A percentile compares a stretch with the other conserved stretches of the same genome.
Evolutionary conservation across 2,329 filamentous ascomycete genomes (phyloP).

Genomic region (Thelonectria discophora): DNA sequence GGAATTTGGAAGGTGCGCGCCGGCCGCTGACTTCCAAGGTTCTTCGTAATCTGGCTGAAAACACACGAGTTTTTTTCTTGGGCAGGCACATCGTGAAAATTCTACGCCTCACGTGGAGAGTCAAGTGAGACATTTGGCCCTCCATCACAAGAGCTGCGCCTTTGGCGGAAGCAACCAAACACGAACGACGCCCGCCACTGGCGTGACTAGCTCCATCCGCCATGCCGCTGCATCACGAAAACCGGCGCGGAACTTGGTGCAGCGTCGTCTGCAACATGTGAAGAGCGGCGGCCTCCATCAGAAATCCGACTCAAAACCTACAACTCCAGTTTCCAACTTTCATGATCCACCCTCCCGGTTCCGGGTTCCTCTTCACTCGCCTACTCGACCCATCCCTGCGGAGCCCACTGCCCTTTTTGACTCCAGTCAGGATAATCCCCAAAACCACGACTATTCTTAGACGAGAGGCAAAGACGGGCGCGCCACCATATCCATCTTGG

Average conservation of each 20-base stretch:
- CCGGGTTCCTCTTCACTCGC: not conserved
- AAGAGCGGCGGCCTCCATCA: slow-evolving; percentile 23
- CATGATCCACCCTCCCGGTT: slow-evolving; percentile 11
- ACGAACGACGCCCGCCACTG: slow-evolving; percentile 21
- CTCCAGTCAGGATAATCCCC: slow-evolving; percentile 3
- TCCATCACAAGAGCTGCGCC: slow-evolving; percentile 39
- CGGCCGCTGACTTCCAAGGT: slow-evolving; percentile 7
- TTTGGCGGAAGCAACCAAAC: slow-evolving; percentile 6
- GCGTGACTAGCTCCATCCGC: slow-evolving; percentile 11
- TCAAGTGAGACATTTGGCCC: slow-evolving; percentile 40
- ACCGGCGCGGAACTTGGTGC: slow-evolving; percentile 5
- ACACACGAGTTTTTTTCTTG: not conserved
- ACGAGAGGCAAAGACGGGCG: slow-evolving; percentile 43
- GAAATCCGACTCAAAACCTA: not conserved
- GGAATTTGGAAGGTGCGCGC: slow-evolving; percentile 14
- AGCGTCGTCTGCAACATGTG: slow-evolving; percentile 13
- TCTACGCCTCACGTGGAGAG: slow-evolving; percentile 33
- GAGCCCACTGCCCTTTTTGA: slow-evolving; percentile 2
- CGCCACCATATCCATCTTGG: slow-evolving; percentile 33
- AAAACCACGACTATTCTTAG: slow-evolving; percentile 39
- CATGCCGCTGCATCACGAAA: slow-evolving; percentile 11
- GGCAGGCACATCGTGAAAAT: slow-evolving; percentile 3
- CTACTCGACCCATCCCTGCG: slow-evolving; percentile 27
- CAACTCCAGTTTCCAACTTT: not conserved
- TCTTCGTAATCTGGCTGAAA: not conserved